These are phyloP conservation scores for Skeletonema grethae DNA, from an alignment of 108 stramenopile genomes.

Conservation along the genomic window DNA sequence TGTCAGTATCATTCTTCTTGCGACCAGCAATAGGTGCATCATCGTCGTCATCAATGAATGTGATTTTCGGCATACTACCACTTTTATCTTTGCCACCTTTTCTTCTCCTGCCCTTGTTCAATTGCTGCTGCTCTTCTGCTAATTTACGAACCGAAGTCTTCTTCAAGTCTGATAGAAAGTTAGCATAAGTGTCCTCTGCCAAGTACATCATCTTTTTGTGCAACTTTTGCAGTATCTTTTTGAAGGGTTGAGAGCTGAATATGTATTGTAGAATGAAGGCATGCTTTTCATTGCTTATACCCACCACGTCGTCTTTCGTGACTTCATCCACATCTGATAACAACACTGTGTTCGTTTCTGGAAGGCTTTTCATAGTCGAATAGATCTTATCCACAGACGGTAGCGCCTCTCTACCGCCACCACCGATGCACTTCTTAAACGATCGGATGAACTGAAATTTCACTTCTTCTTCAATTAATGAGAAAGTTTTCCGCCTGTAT, in stretches of 20 bases:
- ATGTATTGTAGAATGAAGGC: constrained; percentile 28
- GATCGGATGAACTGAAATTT: constrained; percentile 43
- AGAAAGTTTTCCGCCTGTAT: constrained; percentile 13
- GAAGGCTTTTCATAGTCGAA: constrained; percentile 9
- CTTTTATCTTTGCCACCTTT: constrained; percentile 16
- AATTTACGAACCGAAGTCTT: constrained; percentile 36
- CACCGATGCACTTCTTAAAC: constrained; percentile 17
- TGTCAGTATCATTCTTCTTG: constrained; percentile 11
- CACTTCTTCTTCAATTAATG: constrained; percentile 28
- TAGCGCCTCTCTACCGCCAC: background rate
- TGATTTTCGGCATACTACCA: constrained; percentile 47
- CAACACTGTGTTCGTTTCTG: background rate
- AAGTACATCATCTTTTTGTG: constrained; percentile 30
- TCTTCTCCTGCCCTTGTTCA: constrained; percentile 17
- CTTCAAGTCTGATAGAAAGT: constrained; percentile 34
- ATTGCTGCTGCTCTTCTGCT: constrained; percentile 13
- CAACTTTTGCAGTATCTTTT: constrained; percentile 26
- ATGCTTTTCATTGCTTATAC: constrained; percentile 9
- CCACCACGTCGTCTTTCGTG: background rate
- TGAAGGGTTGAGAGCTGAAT: constrained; percentile 41
- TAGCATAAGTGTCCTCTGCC: constrained; percentile 31
- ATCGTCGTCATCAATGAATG: constrained; percentile 21
- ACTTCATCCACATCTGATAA: background rate
- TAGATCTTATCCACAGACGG: constrained; percentile 15
- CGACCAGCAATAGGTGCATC: background rate